These are phyloP conservation scores for Fusarium sp. DNA, from an alignment of 2,329 filamentous ascomycete species.

Conservation along the genomic window DNA sequence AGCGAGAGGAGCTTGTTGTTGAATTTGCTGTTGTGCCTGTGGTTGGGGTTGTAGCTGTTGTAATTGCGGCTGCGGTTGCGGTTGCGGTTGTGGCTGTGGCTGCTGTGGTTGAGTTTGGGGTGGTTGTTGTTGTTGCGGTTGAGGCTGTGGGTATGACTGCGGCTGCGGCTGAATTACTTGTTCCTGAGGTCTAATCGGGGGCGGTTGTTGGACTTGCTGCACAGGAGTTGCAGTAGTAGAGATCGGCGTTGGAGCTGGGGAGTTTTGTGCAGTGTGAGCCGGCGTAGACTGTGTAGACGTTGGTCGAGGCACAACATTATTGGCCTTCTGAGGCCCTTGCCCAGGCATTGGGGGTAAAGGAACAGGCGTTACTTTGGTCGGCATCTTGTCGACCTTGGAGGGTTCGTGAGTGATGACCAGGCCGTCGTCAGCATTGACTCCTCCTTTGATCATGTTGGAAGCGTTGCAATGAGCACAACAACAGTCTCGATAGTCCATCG, in stretches of 20 bases:
- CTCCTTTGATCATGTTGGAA: constrained; percentile 46
- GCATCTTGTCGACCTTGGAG: constrained; percentile 46
- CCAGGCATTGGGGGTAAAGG: constrained; percentile 55
- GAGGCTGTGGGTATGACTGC: constrained; percentile 28
- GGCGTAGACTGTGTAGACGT: constrained; percentile 49
- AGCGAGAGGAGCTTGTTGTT: constrained; percentile 41
- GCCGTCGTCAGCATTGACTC: constrained; percentile 47
- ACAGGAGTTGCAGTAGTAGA: constrained; percentile 20
- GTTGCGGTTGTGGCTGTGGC: constrained; percentile 34
- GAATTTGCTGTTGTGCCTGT: constrained; percentile 34
- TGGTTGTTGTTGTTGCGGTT: constrained; percentile 26
- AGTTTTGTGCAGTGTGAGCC: constrained; percentile 35
- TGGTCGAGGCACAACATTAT: constrained; percentile 43
- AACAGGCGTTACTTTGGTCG: constrained; percentile 54
- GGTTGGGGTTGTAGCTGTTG: constrained; percentile 27
- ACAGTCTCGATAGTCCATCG: constrained; percentile 63
- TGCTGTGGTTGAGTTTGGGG: constrained; percentile 21
- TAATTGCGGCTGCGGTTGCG: constrained; percentile 20
- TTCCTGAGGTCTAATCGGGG: constrained; percentile 27
- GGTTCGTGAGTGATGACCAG: constrained; percentile 43
- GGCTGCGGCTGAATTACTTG: constrained; percentile 22
- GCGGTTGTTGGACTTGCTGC: constrained; percentile 32
- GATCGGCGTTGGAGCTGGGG: constrained; percentile 35
- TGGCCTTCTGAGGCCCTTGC: constrained; percentile 53
- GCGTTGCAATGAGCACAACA: constrained; percentile 65